Evolutionary conservation across 1,284 basidiomycete genomes (phyloP).

Genomic region (Cronartium quercuum): DNA sequence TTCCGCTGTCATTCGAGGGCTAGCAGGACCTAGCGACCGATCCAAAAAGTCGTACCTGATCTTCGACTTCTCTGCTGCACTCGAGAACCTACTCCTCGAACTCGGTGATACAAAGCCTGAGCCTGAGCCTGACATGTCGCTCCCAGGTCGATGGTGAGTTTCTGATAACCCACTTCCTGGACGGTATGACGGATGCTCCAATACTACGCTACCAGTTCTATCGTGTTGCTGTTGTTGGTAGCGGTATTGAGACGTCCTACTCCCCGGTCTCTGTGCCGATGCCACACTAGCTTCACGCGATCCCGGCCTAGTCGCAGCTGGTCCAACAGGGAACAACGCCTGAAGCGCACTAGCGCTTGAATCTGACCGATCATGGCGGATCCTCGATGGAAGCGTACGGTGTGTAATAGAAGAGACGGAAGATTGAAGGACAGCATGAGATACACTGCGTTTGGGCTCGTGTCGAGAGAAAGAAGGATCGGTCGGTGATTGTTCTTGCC

Average conservation of each 20-base stretch:
- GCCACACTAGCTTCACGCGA: background rate
- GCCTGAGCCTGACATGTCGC: background rate
- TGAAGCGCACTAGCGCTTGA: too few species aligned
- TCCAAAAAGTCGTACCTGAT: background rate
- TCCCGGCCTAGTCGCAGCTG: background rate
- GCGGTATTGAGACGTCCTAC: too few species aligned
- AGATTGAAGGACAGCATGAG: too few species aligned
- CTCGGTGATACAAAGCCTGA: background rate
- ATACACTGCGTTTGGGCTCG: background rate
- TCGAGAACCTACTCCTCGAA: too few species aligned
- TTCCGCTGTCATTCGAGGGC: background rate
- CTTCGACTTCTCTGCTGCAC: too few species aligned
- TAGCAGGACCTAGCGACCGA: background rate
- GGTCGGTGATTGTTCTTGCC: background rate
- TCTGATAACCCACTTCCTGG: too few species aligned
- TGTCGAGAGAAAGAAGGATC: background rate
- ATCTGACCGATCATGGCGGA: too few species aligned
- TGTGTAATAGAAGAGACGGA: background rate
- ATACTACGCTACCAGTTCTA: background rate
- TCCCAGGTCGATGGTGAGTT: background rate
- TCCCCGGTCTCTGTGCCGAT: background rate
- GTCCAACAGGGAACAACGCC: too few species aligned
- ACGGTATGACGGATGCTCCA: background rate
- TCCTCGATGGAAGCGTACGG: background rate
- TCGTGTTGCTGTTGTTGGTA: background rate